Evolutionary conservation across 768 basidiomycete species (phyloP).

Genomic region (Ramaria sp.): DNA sequence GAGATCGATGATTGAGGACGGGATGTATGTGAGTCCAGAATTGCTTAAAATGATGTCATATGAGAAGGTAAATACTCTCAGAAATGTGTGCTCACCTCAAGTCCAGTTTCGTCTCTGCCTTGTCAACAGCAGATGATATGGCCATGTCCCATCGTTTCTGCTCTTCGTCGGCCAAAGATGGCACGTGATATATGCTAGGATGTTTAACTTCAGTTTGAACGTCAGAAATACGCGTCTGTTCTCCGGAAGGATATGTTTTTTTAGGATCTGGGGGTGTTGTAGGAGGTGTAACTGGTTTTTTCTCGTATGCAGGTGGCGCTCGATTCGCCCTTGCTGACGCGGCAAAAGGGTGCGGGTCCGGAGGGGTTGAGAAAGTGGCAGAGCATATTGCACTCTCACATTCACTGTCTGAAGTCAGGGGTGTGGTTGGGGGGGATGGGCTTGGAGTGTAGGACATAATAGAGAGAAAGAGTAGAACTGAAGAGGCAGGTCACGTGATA

Average conservation of each 20-base stretch:
- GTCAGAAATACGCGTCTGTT: conserved; percentile 6
- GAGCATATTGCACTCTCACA: neutral
- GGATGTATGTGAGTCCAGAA: conserved; percentile 39
- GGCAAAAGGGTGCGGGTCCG: conserved; percentile 34
- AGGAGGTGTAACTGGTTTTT: conserved; percentile 18
- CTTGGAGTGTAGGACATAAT: neutral
- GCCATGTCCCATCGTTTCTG: conserved; percentile 40
- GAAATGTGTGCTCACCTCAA: conserved; percentile 34
- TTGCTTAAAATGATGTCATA: conserved; percentile 8
- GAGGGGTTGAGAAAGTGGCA: neutral
- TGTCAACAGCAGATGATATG: conserved; percentile 32
- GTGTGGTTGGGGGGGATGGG: neutral
- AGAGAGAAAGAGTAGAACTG: neutral
- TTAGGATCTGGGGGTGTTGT: conserved; percentile 15
- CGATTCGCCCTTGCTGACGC: conserved; percentile 41
- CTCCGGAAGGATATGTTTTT: neutral
- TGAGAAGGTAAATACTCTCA: neutral
- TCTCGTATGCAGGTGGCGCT: conserved; percentile 35
- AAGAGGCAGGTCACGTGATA: neutral
- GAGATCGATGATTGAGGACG: conserved; percentile 34
- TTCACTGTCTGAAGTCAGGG: neutral
- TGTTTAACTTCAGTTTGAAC: conserved; percentile 8
- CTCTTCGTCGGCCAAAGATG: conserved; percentile 15
- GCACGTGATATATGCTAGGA: conserved; percentile 8
- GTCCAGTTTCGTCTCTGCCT: conserved; percentile 37